These are phyloP conservation scores for Apiospora kogelbergensis DNA, from an alignment of 2,329 filamentous ascomycete species.

Conservation along the genomic window DNA sequence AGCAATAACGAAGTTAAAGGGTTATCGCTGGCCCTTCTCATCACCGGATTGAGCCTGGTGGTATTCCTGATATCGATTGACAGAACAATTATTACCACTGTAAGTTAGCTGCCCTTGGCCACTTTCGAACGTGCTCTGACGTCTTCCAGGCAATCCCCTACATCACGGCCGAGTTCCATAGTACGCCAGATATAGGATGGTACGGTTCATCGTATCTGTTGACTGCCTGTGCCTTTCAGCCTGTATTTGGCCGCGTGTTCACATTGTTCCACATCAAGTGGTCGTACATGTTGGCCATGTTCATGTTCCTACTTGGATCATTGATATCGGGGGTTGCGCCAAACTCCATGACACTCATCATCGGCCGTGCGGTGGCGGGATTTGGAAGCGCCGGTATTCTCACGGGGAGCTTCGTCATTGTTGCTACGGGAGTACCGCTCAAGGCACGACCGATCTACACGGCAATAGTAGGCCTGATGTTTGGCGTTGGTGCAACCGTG, in stretches of 20 bases:
- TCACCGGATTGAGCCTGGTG: constrained; percentile 24
- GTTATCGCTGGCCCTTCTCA: constrained; percentile 21
- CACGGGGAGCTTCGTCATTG: constrained; percentile 35
- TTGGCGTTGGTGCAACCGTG: constrained; percentile 34
- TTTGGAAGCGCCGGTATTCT: constrained; percentile 34
- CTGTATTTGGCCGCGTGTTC: constrained; percentile 34
- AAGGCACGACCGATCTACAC: constrained; percentile 31
- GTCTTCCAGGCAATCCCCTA: constrained; percentile 26
- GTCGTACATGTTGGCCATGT: constrained; percentile 27
- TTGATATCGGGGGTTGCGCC: constrained; percentile 35
- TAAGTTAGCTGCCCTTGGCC: constrained; percentile 12
- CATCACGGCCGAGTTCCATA: constrained; percentile 32
- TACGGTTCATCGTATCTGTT: constrained; percentile 34
- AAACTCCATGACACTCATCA: constrained; percentile 33
- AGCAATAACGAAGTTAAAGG: constrained; percentile 12
- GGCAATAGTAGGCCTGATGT: constrained; percentile 32
- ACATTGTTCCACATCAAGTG: constrained; percentile 35
- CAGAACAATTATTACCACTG: constrained; percentile 27
- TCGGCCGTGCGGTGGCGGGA: constrained; percentile 38
- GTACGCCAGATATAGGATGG: constrained; percentile 31
- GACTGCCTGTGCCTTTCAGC: constrained; percentile 35
- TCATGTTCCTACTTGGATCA: constrained; percentile 35
- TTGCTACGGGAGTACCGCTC: constrained; percentile 31
- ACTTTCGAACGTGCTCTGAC: not conserved
- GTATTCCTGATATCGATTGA: constrained; percentile 28